phyloP scores from a whole-genome alignment of 2,329 filamentous ascomycete species.

The Claviceps arundinis region DNA sequence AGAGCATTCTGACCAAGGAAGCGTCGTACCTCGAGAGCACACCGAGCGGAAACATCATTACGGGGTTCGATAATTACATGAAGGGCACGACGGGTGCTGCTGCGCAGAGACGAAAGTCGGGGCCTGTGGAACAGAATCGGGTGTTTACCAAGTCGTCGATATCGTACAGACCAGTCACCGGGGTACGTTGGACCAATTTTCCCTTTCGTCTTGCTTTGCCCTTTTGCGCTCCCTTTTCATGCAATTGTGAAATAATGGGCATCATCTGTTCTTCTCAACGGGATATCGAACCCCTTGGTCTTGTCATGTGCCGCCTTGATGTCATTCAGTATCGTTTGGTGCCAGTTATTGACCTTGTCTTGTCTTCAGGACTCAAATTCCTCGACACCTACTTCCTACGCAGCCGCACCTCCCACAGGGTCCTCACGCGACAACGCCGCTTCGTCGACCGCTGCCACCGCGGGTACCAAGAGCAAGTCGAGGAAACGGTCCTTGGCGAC shows the following conservation, averaged over 20 bases:
- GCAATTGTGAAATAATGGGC: too few species aligned
- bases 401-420: constrained; percentile 42
- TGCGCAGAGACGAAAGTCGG: constrained; percentile 50
- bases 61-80: constrained; percentile 96
- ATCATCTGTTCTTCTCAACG: too few species aligned
- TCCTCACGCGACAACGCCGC: constrained; percentile 39
- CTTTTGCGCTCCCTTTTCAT: neutral
- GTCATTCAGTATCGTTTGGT: neutral
- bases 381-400: constrained; percentile 31
- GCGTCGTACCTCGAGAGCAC: constrained; percentile 84
- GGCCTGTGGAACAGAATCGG: constrained; percentile 54
- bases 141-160: constrained; percentile 59
- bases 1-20: constrained; percentile 73
- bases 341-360: neutral
- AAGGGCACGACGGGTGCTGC: constrained; percentile 62
- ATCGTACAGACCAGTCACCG: constrained; percentile 38
- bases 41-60: constrained; percentile 84
- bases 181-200: constrained; percentile 13
- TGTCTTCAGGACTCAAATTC: constrained; percentile 27
- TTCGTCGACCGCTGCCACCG: constrained; percentile 40
- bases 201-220: neutral
- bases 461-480: constrained; percentile 35
- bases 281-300: too few species aligned
- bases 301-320: too few species aligned
- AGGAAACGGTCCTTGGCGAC: constrained; percentile 29